A percentile compares a stretch with the other conserved stretches of the same genome.
Evolutionary conservation across 192 early-diverging fungal genomes (phyloP).

Genomic region (Thamnidium elegans): DNA sequence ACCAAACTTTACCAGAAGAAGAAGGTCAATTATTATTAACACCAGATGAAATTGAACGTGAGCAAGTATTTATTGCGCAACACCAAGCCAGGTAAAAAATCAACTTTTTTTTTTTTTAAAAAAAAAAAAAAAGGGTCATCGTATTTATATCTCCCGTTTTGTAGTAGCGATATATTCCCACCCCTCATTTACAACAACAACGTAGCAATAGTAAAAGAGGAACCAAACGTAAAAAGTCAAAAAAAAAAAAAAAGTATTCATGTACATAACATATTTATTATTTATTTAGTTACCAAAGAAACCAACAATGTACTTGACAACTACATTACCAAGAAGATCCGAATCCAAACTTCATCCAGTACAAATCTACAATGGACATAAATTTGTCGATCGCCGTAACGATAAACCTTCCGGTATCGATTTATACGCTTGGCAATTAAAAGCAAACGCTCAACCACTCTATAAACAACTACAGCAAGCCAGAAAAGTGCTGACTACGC

Average conservation of each 20-base stretch:
- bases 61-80: conserved; percentile 16
- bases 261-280: not conserved
- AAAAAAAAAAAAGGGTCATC: too few relatives aligned
- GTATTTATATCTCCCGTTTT: not conserved
- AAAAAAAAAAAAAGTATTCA: not conserved
- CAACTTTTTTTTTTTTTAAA: too few relatives aligned
- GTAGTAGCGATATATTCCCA: conserved; percentile 8
- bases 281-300: not conserved
- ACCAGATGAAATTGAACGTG: conserved; percentile 10
- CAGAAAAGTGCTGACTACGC: conserved; percentile 63
- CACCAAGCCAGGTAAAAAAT: conserved; percentile 17
- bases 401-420: conserved; percentile 30
- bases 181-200: not conserved
- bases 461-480: conserved; percentile 58
- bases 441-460: conserved; percentile 48
- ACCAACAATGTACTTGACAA: conserved; percentile 6
- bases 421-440: conserved; percentile 35
- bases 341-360: conserved; percentile 22
- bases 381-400: conserved; percentile 15
- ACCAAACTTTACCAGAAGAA: conserved; percentile 16
- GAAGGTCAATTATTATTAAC: not conserved
- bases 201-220: not conserved
- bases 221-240: not conserved
- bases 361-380: conserved; percentile 34
- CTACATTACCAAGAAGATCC: conserved; percentile 15